Base-by-base conservation (phyloP, 306 rosid species). In the Lathyrus oleraceus region DNA sequence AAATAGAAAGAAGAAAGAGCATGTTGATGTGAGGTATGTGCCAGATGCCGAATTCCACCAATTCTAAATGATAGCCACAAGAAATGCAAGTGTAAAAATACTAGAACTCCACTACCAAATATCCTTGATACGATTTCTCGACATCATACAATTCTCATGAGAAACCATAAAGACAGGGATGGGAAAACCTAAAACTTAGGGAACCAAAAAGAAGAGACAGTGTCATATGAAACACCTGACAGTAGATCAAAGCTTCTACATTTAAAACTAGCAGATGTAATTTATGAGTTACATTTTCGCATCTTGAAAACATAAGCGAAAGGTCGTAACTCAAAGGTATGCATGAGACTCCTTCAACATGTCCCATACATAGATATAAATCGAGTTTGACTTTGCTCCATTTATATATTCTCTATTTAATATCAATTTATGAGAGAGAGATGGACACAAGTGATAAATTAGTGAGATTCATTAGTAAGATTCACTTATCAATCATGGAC, bases 341-440 rank as follows among this genome's bases (percentile, higher is more conserved):
- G 40, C 19, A 21, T 75, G 40, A 57, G 5, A 69, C 65, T 61
- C 66, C 70, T 61, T 27, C 16, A 75, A 67, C n/a, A 59, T 59
- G 51, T 71, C 60, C 16, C 45, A 10, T 27, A 16, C 15, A 25
- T 4, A 8, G 27, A 49, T 49, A 17, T 49, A 48, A 48, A 16
- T 5, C 8, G 36, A 32, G 36, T 32, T 32, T 32, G 8, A 6
- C 36, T 32, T 6, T 32, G 36, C 36, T 32, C 36, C 36, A 32
- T 32, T 32, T 32, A 32, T 32, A 6, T 32, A 32, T 32, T 32
- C 36, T 32, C 36, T 6, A 6, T 32, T 5, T 32, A 32, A 32
- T 32, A 32, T 32, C 36, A 32, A 32, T 32, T 32, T 32, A 32
- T 32, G 36, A 32, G 36, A 6, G 36, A 6, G 36, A 32, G 36